Base-by-base conservation (phyloP, 768 basidiomycete genomes). In the Lentinula sp. region DNA sequence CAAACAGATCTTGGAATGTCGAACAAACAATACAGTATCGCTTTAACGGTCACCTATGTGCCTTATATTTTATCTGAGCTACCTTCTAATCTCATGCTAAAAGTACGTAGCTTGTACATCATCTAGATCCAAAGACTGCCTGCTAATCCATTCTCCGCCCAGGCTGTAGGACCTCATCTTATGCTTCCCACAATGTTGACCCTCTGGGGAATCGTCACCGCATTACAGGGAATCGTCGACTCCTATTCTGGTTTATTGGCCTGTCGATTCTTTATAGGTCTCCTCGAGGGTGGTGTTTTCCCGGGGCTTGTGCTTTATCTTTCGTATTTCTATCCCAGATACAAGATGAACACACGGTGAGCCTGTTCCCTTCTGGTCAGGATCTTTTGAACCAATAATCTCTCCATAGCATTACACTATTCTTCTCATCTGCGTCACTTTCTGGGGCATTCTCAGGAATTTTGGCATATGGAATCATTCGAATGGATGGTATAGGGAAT, bases 391-490 rank as follows among this genome's bases (percentile, higher is more conserved):
- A 23, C 31, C 6, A 3, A 21, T 28, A 4, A 13, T 8, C 11
- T 37, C 4, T 49, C 31, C 10, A 15, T 13, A 75, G 73, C 6
- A 51, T 73, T 31, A 67, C 72, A 6, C 37, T 63, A 1, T 72
- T 75, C 59, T 71, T 64, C 34, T 61, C 65, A 1, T 66, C 70
- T 2, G 51, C 72, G 2, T 71, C 71, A 2, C 67, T 75, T 5
- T 71, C 78, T 0, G 78, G 76, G 15, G 73, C 75, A 1, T 77
- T 78, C 61, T 76, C 75, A 9, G 80, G 80, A 58, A 72, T 81
- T 4, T 70, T 82, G 32, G 78, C 80, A 4, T 60, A 73, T 31
- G 77, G 70, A 4, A 78, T 82, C 57, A 65, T 70, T 34, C 68
- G 77, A n/a, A 76, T 82, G 74, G 66, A 79, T 52, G 76, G 76